phyloP scores from a whole-genome alignment of 177 flowering plant genomes.

The Tripterygium wilfordii region DNA sequence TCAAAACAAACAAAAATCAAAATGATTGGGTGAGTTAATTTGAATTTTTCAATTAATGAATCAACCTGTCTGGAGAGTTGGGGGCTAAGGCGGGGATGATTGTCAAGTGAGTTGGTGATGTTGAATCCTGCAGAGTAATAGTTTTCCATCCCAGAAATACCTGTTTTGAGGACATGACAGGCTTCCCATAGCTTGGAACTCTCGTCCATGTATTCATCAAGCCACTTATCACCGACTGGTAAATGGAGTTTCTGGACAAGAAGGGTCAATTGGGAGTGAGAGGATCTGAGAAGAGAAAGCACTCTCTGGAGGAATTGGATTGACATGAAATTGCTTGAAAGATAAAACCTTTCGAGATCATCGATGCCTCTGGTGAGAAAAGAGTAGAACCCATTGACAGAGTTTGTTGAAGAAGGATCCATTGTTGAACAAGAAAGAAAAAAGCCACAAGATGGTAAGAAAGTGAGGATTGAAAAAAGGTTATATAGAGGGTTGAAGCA shows the following conservation, averaged over 20 bases:
- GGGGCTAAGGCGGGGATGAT: conserved; percentile 42
- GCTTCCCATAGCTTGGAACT: conserved; percentile 93
- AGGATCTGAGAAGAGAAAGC: conserved; percentile 68
- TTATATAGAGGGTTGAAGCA: too few species aligned
- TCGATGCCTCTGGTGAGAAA: conserved; percentile 77
- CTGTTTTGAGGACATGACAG: conserved; percentile 81
- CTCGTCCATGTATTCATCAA: conserved; percentile 98
- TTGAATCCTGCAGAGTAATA: conserved; percentile 60
- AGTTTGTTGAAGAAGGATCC: conserved; percentile 53
- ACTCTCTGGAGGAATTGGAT: conserved; percentile 81
- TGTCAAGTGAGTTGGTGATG: conserved; percentile 53
- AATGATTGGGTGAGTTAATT: too few species aligned
- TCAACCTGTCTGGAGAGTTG: conserved; percentile 76
- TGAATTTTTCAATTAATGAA: too few species aligned
- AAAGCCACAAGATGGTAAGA: too few species aligned
- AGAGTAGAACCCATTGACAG: conserved; percentile 86
- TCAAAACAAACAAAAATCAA: background rate
- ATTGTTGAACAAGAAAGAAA: too few species aligned
- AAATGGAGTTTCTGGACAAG: conserved; percentile 86
- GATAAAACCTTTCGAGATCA: conserved; percentile 66
- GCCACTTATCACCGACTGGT: conserved; percentile 94
- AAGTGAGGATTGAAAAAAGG: conserved; percentile 1
- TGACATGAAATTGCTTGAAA: conserved; percentile 77
- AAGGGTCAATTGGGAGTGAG: conserved; percentile 68
- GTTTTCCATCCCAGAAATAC: conserved; percentile 68